A percentile compares a stretch with the other conserved stretches of the same genome.
Evolutionary conservation across 148 eudicot species (phyloP).

Genomic region (Silene uniflora): DNA sequence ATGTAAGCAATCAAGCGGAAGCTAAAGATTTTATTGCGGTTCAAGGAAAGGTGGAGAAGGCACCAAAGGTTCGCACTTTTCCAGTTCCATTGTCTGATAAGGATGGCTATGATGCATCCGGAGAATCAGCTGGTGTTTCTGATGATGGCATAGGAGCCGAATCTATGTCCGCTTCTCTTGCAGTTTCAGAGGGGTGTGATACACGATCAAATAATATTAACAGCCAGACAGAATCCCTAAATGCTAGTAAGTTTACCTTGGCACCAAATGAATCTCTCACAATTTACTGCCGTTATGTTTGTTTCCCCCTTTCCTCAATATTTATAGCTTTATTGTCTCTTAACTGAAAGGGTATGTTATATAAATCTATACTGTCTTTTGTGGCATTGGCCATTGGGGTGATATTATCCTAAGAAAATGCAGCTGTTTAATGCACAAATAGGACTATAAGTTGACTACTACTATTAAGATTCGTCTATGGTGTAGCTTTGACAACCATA

Average conservation of each 20-base stretch:
- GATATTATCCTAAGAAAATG: neutral
- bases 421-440: neutral
- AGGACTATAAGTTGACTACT: neutral
- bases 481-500: neutral
- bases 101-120: conserved; percentile 35
- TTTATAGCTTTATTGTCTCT: neutral
- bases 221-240: conserved; percentile 25
- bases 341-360: neutral
- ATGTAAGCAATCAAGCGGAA: conserved; percentile 28
- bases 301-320: neutral
- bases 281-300: neutral
- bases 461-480: neutral
- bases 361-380: neutral
- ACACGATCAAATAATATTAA: conserved; percentile 14
- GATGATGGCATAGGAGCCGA: conserved; percentile 27
- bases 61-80: conserved; percentile 35
- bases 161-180: conserved; percentile 18
- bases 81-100: conserved; percentile 40
- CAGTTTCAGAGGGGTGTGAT: conserved; percentile 12
- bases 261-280: neutral
- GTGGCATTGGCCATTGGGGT: neutral
- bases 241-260: conserved; percentile 32
- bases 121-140: conserved; percentile 34
- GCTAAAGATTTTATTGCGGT: conserved; percentile 20
- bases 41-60: conserved; percentile 33